Base-by-base conservation (phyloP, 1,284 basidiomycete species). In the Trametes pubescens region DNA sequence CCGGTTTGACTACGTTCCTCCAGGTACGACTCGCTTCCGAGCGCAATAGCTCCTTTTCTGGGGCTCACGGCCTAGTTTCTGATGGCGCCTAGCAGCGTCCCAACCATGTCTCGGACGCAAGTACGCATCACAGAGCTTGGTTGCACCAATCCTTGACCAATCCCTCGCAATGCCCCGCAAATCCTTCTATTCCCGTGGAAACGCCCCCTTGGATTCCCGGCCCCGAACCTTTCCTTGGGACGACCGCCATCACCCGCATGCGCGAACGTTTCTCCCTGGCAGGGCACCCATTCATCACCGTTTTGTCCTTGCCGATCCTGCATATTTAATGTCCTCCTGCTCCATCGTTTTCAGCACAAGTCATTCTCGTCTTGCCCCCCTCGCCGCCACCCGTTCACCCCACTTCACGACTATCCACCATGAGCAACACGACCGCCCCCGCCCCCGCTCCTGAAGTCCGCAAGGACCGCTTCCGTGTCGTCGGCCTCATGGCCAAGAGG, bases 401-500 rank as follows among this genome's bases (percentile, higher is more conserved):
- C 14, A 34, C 16, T 18, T 51, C 8, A 51, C 49, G 29, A 32
- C 47, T 16, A 24, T 35, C 32, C 9, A 18, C 10, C 49, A 51
- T 51, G 29, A 51, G 29, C 48, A 32, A 13, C n/a, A 34, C 49
- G 38, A 24, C 49, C 46, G 24, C 40, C 21, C 5, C 61, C 4
- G 8, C 44, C 21, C 22, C 53, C 21, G 40, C 47, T 2, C 56
- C 64, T 16, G 53, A 57, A 10, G 43, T 59, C 18, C 70, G 64
- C 35, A 64, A 49, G 29, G 65, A 69, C 55, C 68, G 71, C 29
- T 64, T 69, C n/a, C 69, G 69, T 29, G 37, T 69, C 18, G 47
- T 64, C 10, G 68, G 55, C 22, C 55, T 72, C 49, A 65, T 72
- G 62, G 61, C 61, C 26, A 70, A 66, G 53, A 62, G 62, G 51